Percentiles rank a stretch among this genome's conserved stretches.
phyloP scores from a whole-genome alignment of 306 rosid species.

The Vicia sativa region DNA sequence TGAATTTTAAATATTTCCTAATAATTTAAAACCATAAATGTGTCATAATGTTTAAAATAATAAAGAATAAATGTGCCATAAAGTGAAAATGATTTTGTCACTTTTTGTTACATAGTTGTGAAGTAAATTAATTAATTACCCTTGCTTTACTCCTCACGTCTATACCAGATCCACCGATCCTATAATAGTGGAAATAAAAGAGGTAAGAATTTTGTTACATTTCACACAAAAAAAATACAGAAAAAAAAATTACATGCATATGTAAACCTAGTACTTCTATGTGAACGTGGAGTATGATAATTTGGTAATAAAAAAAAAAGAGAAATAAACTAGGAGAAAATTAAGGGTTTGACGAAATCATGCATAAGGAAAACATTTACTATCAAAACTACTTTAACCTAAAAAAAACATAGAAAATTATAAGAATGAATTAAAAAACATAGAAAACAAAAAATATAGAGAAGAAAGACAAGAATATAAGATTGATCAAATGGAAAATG shows the following conservation, averaged over 20 bases:
- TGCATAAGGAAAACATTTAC: too few species aligned
- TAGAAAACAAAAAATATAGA: neutral
- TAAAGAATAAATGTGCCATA: too few species aligned
- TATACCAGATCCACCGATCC: constrained; percentile 95
- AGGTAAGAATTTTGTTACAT: neutral
- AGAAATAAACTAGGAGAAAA: neutral
- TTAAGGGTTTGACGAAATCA: too few species aligned
- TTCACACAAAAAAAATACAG: neutral
- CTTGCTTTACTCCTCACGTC: constrained; percentile 94
- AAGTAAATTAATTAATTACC: constrained; percentile 51
- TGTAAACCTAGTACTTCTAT: neutral
- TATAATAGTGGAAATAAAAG: constrained; percentile 30
- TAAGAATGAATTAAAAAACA: neutral
- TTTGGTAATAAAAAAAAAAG: neutral
- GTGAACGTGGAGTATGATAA: neutral
- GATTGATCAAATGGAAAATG: constrained; percentile 14
- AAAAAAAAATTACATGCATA: neutral
- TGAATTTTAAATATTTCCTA: neutral
- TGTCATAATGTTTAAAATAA: neutral
- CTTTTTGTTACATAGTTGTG: neutral
- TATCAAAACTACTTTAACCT: neutral
- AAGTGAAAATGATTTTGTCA: neutral
- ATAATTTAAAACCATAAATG: neutral
- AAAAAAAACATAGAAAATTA: neutral
- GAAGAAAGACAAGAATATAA: neutral